A percentile compares a stretch with the other conserved stretches of the same genome.
Evolutionary conservation across 2,329 filamentous ascomycete genomes (phyloP).

Genomic region (Daldinia eschscholtzii): DNA sequence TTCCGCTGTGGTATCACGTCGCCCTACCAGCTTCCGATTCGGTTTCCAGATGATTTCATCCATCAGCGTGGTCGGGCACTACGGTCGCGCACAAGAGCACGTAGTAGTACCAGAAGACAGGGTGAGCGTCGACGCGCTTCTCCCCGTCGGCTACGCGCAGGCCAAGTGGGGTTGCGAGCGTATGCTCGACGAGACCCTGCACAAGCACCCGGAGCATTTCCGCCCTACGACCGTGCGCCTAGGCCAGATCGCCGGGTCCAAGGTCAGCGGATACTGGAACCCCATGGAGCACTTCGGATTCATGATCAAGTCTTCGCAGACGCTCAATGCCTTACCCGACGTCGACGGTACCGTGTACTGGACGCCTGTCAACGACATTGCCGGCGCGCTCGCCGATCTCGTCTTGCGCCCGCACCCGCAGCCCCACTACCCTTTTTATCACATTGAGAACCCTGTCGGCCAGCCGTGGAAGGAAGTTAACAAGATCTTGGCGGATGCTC

Average conservation of each 20-base stretch:
- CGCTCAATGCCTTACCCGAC: conserved; percentile 57
- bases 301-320: conserved; percentile 63
- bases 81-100: conserved; percentile 35
- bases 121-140: conserved; percentile 54
- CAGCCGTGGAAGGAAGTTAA: conserved; percentile 47
- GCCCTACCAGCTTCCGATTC: conserved; percentile 28
- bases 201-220: conserved; percentile 57
- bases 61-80: conserved; percentile 54
- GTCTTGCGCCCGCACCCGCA: conserved; percentile 20
- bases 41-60: conserved; percentile 59
- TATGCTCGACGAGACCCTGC: conserved; percentile 63
- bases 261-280: conserved; percentile 66
- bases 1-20: conserved; percentile 31
- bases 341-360: conserved; percentile 58
- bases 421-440: conserved; percentile 43
- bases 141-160: conserved; percentile 63
- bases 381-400: conserved; percentile 45
- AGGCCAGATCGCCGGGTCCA: conserved; percentile 67
- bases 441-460: conserved; percentile 50
- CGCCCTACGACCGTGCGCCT: conserved; percentile 58
- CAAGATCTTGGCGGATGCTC: conserved; percentile 33
- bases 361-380: conserved; percentile 58
- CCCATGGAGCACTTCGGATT: conserved; percentile 63
- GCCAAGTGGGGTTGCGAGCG: conserved; percentile 65
- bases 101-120: conserved; percentile 58